Percentiles rank a stretch among this genome's conserved stretches.
Conservation (phyloP, 768 basidiomycete genomes). For the Termitomyces sp. region DNA sequence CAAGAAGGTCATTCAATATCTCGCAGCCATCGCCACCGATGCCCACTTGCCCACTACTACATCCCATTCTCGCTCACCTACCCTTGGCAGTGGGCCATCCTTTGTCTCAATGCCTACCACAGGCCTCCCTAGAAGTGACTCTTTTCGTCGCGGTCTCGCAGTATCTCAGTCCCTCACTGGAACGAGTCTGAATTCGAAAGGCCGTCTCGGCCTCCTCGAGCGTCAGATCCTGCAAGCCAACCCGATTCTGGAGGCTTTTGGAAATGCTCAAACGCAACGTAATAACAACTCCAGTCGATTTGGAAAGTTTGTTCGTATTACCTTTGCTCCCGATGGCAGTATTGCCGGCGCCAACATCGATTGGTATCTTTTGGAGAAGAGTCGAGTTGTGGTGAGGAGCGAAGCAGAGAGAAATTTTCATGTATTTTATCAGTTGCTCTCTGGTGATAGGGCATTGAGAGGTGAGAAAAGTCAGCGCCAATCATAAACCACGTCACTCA, state of each 20-base stretch:
- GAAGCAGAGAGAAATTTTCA: slow-evolving; percentile 93
- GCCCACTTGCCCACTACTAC: slow-evolving; percentile 51
- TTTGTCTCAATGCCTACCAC: slow-evolving; percentile 54
- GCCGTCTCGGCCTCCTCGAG: slow-evolving; percentile 84
- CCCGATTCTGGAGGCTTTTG: slow-evolving; percentile 96
- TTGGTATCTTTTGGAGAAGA: slow-evolving; percentile 99
- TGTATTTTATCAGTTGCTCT: slow-evolving; percentile 93
- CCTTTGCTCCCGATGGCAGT: slow-evolving; percentile 88
- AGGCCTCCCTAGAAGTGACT: slow-evolving; percentile 68
- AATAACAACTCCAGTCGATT: slow-evolving; percentile 99
- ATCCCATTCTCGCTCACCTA: slow-evolving; percentile 68
- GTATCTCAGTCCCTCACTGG: slow-evolving; percentile 43
- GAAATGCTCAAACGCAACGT: slow-evolving; percentile 96
- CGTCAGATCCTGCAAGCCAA: slow-evolving; percentile 97
- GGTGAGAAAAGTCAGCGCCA: slow-evolving; percentile 37
- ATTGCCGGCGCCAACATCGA: slow-evolving; percentile 98
- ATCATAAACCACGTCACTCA: neutral
- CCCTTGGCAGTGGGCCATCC: slow-evolving; percentile 48
- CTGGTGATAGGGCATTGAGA: slow-evolving; percentile 67
- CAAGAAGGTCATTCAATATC: slow-evolving; percentile 99
- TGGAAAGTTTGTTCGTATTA: slow-evolving; percentile 96
- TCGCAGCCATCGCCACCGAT: slow-evolving; percentile 94
- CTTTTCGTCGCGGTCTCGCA: slow-evolving; percentile 54
- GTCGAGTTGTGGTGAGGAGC: slow-evolving; percentile 84
- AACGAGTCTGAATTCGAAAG: slow-evolving; percentile 56